phyloP scores from a whole-genome alignment of 73 alveolate genomes.

The Paramecium sonneborni region DNA sequence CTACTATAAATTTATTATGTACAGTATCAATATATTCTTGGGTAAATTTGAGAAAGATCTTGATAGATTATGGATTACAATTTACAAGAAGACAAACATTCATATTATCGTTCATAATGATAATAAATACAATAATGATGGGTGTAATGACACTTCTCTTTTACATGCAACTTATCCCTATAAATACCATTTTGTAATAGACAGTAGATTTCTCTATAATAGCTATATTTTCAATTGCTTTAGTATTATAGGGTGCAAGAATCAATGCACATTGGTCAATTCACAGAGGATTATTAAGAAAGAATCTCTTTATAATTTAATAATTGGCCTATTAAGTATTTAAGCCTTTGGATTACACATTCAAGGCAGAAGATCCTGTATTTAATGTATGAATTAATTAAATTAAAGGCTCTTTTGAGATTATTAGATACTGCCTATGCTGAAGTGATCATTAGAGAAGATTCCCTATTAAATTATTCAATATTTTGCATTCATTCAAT shows the following conservation, averaged over 20 bases:
- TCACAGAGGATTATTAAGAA: not conserved
- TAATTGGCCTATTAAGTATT: not conserved
- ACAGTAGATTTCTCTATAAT: not conserved
- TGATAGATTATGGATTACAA: slow-evolving; percentile 37
- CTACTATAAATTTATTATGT: slow-evolving; percentile 41
- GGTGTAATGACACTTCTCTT: not conserved
- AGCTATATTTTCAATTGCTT: not conserved
- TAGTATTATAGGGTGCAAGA: not conserved
- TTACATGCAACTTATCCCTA: not conserved
- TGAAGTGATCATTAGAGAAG: not conserved
- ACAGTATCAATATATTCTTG: not conserved
- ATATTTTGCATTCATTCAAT: not conserved
- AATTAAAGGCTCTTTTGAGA: not conserved
- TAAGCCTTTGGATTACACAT: not conserved
- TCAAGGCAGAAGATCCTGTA: not conserved
- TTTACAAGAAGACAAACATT: not conserved
- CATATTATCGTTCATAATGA: slow-evolving; percentile 1
- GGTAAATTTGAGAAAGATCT: slow-evolving; percentile 22
- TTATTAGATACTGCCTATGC: not conserved
- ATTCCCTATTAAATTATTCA: not conserved
- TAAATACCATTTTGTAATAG: not conserved
- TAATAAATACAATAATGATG: not conserved
- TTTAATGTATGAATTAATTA: not conserved
- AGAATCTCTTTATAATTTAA: not conserved
- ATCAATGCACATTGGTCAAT: not conserved